Percentiles rank a stretch among this genome's conserved stretches.
Conservation (phyloP, 192 early-diverging fungal species). For the Dimargaris verticillata region DNA sequence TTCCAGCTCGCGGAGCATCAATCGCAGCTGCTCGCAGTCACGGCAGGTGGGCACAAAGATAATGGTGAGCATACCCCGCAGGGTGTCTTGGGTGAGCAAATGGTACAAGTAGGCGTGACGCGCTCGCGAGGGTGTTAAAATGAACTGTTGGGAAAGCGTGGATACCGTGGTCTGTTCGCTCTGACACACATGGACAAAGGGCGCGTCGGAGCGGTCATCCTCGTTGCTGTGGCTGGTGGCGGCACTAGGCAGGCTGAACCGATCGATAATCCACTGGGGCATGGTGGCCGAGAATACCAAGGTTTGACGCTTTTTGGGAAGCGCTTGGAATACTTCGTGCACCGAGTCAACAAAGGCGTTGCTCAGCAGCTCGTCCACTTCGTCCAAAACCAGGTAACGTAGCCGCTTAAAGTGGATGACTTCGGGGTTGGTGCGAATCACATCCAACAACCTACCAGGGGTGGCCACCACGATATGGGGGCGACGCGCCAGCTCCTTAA, state of each 20-base stretch:
- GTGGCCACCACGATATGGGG: constrained; percentile 93
- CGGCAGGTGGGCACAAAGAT: constrained; percentile 82
- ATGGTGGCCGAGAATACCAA: constrained; percentile 95
- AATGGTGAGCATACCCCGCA: constrained; percentile 47
- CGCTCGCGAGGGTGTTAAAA: constrained; percentile 86
- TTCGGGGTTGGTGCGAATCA: constrained; percentile 61
- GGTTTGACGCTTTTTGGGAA: constrained; percentile 80
- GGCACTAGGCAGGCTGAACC: no score
- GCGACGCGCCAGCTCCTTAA: constrained; percentile 57
- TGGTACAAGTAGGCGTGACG: constrained; percentile 75
- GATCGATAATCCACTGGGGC: constrained; percentile 76
- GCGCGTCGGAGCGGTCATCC: constrained; percentile 16
- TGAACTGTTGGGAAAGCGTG: constrained; percentile 71
- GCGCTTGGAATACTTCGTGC: constrained; percentile 47
- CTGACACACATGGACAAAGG: constrained; percentile 26
- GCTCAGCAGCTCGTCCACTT: constrained; percentile 82
- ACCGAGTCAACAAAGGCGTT: constrained; percentile 75
- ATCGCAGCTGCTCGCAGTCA: constrained; percentile 65
- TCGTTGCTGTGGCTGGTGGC: constrained; percentile 32
- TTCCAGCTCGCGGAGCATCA: constrained; percentile 83
- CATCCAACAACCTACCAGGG: constrained; percentile 87
- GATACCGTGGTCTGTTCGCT: constrained; percentile 55
- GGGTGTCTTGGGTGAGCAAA: constrained; percentile 43
- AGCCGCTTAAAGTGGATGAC: constrained; percentile 54
- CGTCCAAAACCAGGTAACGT: constrained; percentile 84